Evolutionary conservation across 257 asterid genomes (phyloP), one percentile per base, ranked within the genome.

Genomic region (Phtheirospermum japonicum): DNA sequence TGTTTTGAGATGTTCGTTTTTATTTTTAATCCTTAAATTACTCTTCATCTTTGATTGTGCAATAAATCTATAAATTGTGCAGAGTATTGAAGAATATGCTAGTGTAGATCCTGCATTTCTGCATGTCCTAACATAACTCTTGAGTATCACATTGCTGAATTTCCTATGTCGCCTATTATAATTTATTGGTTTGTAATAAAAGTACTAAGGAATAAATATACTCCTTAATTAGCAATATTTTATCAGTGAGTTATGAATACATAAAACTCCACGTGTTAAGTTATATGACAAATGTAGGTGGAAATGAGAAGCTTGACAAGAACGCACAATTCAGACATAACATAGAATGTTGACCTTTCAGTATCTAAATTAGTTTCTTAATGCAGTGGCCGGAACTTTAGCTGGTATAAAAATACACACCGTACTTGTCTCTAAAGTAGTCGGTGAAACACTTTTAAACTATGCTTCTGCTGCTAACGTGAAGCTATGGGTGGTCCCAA

Each of bases 371-470:
- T 14, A 13, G 14, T 12, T 2, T 6, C 3, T 43, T 13, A 42
- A 42, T 70, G 77, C 85, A 90, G 97, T 90, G 97, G 89, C 88
- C 59, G 97, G 95, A 63, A 62, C 68, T 75, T 72, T 88, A 12
- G 77, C 75, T 50, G 94, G 89, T 61, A 73, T 90, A 64, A 76
- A 68, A 62, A 83, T 90, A 71, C 76, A 68, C 8, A 89, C 97
- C 0, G 82, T 87, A 48, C 87, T 90, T 66, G 85, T 90, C 53
- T 80, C 92, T 6, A 87, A 72, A 76, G 71, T 66, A 18, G 68
- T 87, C 19, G 95, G 95, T 0, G 84, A 80, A 64, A 75, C 64
- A 16, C 77, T 90, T 52, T 52, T 67, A 42, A 78, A 73, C 50
- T 83, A 79, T 73, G 87, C 77, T 11, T 86, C 76, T 58, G 59